A percentile compares a stretch with the other conserved stretches of the same genome.
Conservation (phyloP, 495 filamentous ascomycete genomes). For the Monascus purpureus region DNA sequence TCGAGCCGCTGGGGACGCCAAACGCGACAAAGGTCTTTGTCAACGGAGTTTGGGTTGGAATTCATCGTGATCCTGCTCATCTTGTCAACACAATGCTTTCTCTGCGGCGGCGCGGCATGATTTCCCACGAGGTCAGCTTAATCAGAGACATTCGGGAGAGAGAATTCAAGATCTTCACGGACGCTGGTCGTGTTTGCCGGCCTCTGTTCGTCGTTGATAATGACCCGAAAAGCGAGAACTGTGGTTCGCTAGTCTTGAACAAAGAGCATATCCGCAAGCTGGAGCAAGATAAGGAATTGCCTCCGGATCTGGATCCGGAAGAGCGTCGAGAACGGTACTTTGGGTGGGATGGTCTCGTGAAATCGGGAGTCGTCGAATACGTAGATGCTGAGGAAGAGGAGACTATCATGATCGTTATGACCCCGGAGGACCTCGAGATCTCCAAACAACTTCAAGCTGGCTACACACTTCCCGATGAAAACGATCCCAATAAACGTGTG, state of each 20-base stretch:
- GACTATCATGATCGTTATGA: slow-evolving; percentile 98
- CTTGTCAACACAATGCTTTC: slow-evolving; percentile 63
- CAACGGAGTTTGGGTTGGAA: slow-evolving; percentile 93
- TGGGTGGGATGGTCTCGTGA: slow-evolving; percentile 77
- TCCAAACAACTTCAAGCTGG: slow-evolving; percentile 50
- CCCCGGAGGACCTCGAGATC: slow-evolving; percentile 80
- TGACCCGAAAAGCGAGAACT: slow-evolving; percentile 48
- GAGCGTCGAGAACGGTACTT: slow-evolving; percentile 50
- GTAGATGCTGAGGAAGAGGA: slow-evolving; percentile 98
- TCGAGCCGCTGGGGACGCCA: slow-evolving; percentile 74
- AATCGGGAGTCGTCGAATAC: slow-evolving; percentile 76
- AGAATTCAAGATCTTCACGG: slow-evolving; percentile 97
- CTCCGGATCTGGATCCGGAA: slow-evolving; percentile 38
- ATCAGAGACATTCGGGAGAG: slow-evolving; percentile 90
- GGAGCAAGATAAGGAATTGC: slow-evolving; percentile 53
- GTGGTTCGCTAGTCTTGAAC: slow-evolving; percentile 66
- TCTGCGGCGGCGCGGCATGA: slow-evolving; percentile 61
- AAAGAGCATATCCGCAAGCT: slow-evolving; percentile 62
- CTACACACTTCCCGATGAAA: slow-evolving; percentile 45
- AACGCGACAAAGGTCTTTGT: slow-evolving; percentile 96
- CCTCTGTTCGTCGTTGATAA: slow-evolving; percentile 86
- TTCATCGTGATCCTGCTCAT: slow-evolving; percentile 65
- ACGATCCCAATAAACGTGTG: slow-evolving; percentile 62
- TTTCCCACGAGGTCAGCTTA: slow-evolving; percentile 81
- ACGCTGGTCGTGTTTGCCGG: slow-evolving; percentile 86